Evolutionary conservation across 495 filamentous ascomycete species (phyloP).

Genomic region (Annulohypoxylon nitens): DNA sequence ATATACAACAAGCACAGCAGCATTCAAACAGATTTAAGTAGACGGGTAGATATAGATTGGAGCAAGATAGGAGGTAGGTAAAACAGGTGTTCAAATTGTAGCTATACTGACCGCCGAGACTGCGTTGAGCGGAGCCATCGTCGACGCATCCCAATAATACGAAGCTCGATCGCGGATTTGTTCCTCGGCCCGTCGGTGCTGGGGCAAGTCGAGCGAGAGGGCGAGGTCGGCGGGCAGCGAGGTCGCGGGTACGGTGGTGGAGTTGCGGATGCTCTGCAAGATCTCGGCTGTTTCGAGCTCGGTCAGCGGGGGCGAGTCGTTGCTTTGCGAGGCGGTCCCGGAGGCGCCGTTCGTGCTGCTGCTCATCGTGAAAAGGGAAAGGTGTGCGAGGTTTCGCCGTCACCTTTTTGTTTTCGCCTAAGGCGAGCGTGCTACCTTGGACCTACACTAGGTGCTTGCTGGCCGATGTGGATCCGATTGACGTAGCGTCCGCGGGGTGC

Average conservation of each 20-base stretch:
- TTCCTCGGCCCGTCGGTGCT: constrained; percentile 20
- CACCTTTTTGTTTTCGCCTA: constrained; percentile 10
- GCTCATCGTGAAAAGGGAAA: constrained; percentile 32
- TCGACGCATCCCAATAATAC: constrained; percentile 63
- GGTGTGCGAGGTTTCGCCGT: constrained; percentile 26
- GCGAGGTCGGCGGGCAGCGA: constrained; percentile 46
- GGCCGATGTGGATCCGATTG: constrained; percentile 24
- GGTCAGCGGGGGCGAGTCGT: constrained; percentile 43
- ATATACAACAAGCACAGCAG: constrained; percentile 10
- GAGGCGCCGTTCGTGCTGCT: constrained; percentile 31
- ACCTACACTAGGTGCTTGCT: no score
- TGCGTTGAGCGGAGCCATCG: constrained; percentile 69
- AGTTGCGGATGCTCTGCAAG: constrained; percentile 41
- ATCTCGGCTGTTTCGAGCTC: constrained; percentile 48
- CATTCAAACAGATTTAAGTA: constrained; percentile 6
- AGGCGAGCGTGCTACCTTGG: constrained; percentile 2
- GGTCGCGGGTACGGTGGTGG: constrained; percentile 29
- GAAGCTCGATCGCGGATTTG: constrained; percentile 48
- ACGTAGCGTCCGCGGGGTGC: constrained; percentile 42
- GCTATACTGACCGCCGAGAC: constrained; percentile 66
- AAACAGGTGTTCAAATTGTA: constrained; percentile 19
- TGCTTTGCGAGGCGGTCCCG: constrained; percentile 25
- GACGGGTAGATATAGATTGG: constrained; percentile 10
- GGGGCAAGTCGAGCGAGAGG: constrained; percentile 46
- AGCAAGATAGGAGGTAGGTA: constrained; percentile 12